Base-by-base conservation (phyloP, 306 rosid genomes). In the Elaeagnus macrophylla region DNA sequence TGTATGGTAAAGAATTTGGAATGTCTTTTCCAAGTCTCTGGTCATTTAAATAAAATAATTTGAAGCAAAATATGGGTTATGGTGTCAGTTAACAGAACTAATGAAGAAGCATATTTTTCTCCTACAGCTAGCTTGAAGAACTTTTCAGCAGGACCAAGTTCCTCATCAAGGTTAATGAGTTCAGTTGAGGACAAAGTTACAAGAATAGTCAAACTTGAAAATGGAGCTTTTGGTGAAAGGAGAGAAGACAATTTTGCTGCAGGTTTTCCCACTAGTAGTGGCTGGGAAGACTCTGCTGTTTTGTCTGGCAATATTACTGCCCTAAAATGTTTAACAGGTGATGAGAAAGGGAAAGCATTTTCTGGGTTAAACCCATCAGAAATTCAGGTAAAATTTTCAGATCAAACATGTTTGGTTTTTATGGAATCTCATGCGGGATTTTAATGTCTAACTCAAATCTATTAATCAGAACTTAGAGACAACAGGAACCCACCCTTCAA, bases 271-370 rank as follows among this genome's bases (percentile, higher is more conserved):
- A 66, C 76, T 0, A 56, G 64, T 42, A 79, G 70, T 69, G 62
- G 80, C 9, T 91, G 96, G 96, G 97, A 86, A 51, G 96, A 84
- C 36, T 16, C 88, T 56, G 67, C 80, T 8, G 56, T 79, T 42
- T 32, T 78, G 56, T 38, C 77, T 36, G 86, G 76, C 41, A 77
- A 72, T 49, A 75, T 81, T 39, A 37, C 59, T 39, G 73, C 83
- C 49, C 40, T 71, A 10, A 77, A 78, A 38, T 50, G 79, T 57
- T 70, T 62, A 41, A 62, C 73, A 73, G 73, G 79, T 11, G 15
- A 12, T 20, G 95, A 90, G 5, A 72, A 79, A 18, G 78, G 56
- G 10, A 86, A 86, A 67, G 67, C 76, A 6, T 76, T 73, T 66
- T 61, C 85, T 20, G 74, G 65, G 44, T 19, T 72, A 48, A 71